phyloP scores from a whole-genome alignment of 2,329 filamentous ascomycete genomes.

The Sphaerulina musiva region DNA sequence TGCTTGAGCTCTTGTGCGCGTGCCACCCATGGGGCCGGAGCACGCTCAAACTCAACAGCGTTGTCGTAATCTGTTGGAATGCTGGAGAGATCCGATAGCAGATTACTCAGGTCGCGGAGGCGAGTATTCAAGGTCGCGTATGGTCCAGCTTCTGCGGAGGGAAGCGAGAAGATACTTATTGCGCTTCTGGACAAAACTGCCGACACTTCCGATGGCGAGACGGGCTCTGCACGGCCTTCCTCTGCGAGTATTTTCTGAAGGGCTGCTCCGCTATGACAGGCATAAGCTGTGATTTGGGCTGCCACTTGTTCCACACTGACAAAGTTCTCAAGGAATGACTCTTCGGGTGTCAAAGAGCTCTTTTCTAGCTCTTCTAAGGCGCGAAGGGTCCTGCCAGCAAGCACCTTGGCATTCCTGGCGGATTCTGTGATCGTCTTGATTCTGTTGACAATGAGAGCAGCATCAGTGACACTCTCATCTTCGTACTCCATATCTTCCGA shows the following conservation, averaged over 20 bases:
- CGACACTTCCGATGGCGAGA: constrained; percentile 61
- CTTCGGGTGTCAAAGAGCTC: constrained; percentile 65
- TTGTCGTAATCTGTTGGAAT: constrained; percentile 46
- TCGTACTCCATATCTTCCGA: constrained; percentile 52
- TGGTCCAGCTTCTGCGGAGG: constrained; percentile 56
- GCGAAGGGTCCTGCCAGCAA: constrained; percentile 69
- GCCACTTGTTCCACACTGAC: constrained; percentile 61
- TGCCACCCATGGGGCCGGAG: constrained; percentile 71
- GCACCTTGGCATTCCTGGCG: constrained; percentile 75
- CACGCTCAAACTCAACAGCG: constrained; percentile 57
- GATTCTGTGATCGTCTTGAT: constrained; percentile 66
- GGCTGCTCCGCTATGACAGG: constrained; percentile 60
- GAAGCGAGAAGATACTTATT: constrained; percentile 43
- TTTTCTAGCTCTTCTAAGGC: constrained; percentile 70
- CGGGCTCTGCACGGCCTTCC: constrained; percentile 62
- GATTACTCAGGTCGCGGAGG: constrained; percentile 57
- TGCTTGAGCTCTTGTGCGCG: constrained; percentile 74
- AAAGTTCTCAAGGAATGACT: constrained; percentile 62
- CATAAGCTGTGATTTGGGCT: constrained; percentile 58
- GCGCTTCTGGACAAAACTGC: constrained; percentile 55
- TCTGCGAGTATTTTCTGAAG: constrained; percentile 63
- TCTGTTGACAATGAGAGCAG: constrained; percentile 60
- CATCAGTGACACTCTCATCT: constrained; percentile 45
- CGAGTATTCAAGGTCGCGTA: constrained; percentile 63
- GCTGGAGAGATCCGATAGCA: constrained; percentile 63